phyloP scores from a whole-genome alignment of 805 yeast species.

The Candida caryicola region DNA sequence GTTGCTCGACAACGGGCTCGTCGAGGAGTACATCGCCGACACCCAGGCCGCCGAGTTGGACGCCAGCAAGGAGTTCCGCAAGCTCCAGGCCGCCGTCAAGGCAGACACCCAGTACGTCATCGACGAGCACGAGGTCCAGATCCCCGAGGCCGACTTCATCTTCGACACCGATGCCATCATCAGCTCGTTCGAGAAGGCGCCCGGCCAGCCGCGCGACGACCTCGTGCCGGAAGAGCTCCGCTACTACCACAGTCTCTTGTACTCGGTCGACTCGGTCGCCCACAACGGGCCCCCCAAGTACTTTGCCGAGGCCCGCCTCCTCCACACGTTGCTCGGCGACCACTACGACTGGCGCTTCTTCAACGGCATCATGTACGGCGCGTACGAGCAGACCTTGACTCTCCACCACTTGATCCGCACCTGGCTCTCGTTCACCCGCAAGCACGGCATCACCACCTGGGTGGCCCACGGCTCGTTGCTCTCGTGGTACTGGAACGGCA shows the following conservation, averaged over 20 bases:
- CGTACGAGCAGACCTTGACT: conserved; percentile 17
- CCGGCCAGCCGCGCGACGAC: conserved; percentile 6
- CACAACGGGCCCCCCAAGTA: conserved; percentile 39
- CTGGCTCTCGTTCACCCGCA: conserved; percentile 27
- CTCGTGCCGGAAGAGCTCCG: conserved; percentile 18
- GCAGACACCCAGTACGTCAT: conserved; percentile 23
- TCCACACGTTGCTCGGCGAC: conserved; percentile 21
- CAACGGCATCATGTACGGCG: conserved; percentile 17
- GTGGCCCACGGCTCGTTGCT: conserved; percentile 28
- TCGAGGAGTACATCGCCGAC: conserved; percentile 17
- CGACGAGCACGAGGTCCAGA: conserved; percentile 24
- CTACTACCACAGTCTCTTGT: conserved; percentile 33
- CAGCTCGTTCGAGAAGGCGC: conserved; percentile 12
- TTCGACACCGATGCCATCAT: conserved; percentile 20
- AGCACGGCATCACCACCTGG: conserved; percentile 26
- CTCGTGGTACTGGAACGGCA: conserved; percentile 31
- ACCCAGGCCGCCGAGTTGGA: conserved; percentile 12
- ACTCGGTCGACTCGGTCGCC: conserved; percentile 26
- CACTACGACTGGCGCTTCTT: conserved; percentile 31
- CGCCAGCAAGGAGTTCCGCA: conserved; percentile 19
- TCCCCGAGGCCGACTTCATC: conserved; percentile 27
- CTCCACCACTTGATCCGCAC: conserved; percentile 21
- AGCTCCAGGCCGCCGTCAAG: conserved; percentile 16
- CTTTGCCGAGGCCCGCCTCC: conserved; percentile 33
- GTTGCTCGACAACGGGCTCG: conserved; percentile 22